Evolutionary conservation across 2,329 filamentous ascomycete species (phyloP), one percentile per base, ranked within the genome.

Genomic region (Waltergamsia citrina): DNA sequence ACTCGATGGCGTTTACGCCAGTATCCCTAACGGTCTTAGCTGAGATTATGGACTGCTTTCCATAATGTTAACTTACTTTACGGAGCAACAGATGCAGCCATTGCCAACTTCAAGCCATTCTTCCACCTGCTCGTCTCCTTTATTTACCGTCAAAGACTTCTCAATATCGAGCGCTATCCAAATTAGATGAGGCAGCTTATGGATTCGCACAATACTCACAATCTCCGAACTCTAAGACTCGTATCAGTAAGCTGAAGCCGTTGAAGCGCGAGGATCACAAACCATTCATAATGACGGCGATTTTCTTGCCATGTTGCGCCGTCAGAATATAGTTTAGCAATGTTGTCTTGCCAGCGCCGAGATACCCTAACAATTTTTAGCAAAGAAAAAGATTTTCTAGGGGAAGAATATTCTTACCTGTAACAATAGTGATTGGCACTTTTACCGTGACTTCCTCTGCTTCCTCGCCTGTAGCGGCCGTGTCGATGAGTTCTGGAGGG

Each of bases 31-130:
- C 15, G 6, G 16, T 19, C 27, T 61, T 38, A 61, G 49, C 29
- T 30, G 4, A 14, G 18, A 26, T 11, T 3, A 9, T 11, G 33
- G 26, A 34, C 31, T 10, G 11, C 4, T 15, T 7, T n/a, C 5
- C n/a, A n/a, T n/a, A n/a, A n/a, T n/a, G n/a, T n/a, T n/a, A 19
- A 24, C 52, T 37, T 67, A 88, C 78, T 95, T 98, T 48, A 96
- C 88, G 4, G 87, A 94, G 61, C 92, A 98, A 62, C 92, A 98
- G 44, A 98, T 87, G 55, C 92, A 98, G 41, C 92, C 92, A 47
- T 98, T 98, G 34, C 85, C 87, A 34, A 98, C 78, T 41, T 95
- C 88, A 19, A 98, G 76, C 85, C 93, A 98, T 65, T 94, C 87
- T 52, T 92, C 81, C 6, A 90, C 84, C 50, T 86, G 74, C 50